Conservation (phyloP, 805 yeast species). For the Crinitomyces ghanaensis region DNA sequence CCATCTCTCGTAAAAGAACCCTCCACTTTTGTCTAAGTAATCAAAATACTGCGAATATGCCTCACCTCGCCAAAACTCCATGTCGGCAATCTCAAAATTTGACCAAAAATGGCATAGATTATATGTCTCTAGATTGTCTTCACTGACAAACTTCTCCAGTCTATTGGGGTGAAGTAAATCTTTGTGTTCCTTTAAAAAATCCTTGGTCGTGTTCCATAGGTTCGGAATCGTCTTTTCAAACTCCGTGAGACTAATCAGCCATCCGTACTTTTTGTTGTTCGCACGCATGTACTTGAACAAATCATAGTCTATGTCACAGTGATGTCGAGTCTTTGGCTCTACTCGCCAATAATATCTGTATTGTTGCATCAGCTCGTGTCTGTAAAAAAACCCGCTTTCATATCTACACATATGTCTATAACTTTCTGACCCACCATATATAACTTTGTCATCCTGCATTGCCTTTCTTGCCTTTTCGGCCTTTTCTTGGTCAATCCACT, state of each 20-base stretch:
- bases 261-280: constrained; percentile 51
- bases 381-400: constrained; percentile 62
- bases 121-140: constrained; percentile 48
- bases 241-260: constrained; percentile 55
- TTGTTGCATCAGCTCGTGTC: constrained; percentile 44
- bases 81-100: constrained; percentile 63
- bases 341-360: constrained; percentile 69
- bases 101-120: constrained; percentile 79
- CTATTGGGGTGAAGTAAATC: constrained; percentile 47
- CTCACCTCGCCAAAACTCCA: constrained; percentile 52
- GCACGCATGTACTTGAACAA: constrained; percentile 48
- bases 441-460: constrained; percentile 34
- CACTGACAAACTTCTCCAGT: constrained; percentile 51
- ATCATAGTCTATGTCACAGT: constrained; percentile 54
- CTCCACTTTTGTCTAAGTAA: constrained; percentile 54
- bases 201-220: constrained; percentile 46
- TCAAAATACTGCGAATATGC: constrained; percentile 51
- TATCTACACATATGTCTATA: constrained; percentile 78
- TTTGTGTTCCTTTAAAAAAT: constrained; percentile 36
- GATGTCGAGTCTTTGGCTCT: constrained; percentile 53
- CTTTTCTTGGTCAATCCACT: constrained; percentile 43
- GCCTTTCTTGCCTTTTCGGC: constrained; percentile 36
- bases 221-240: constrained; percentile 48
- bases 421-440: constrained; percentile 48
- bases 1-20: constrained; percentile 82